Conservation (phyloP, 176 grass and related monocot species). For the Oryza australiensis region DNA sequence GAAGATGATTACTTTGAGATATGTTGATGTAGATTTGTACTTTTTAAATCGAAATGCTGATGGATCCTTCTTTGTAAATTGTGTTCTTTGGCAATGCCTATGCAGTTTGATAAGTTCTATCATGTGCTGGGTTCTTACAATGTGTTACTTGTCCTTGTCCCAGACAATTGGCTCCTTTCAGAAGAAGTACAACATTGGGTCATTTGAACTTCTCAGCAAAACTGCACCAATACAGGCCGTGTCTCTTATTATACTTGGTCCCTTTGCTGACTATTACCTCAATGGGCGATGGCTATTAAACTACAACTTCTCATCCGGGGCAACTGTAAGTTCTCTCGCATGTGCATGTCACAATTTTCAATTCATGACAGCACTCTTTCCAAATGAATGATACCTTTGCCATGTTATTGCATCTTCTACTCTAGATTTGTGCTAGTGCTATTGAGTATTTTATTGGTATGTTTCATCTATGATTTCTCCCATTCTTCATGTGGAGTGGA, state of each 20-base stretch:
- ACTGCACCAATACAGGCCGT: slow-evolving; percentile 83
- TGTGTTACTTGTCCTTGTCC: slow-evolving; percentile 22
- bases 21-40: not conserved
- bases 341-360: slow-evolving; percentile 2
- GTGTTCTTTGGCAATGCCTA: not conserved
- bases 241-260: slow-evolving; percentile 84
- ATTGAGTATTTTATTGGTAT: not conserved
- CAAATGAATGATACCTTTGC: not conserved
- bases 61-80: not conserved
- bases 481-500: not conserved
- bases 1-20: slow-evolving; percentile 7
- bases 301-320: slow-evolving; percentile 79
- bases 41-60: not conserved
- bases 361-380: slow-evolving; percentile 3
- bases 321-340: slow-evolving; percentile 68
- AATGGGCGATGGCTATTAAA: slow-evolving; percentile 69
- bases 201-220: slow-evolving; percentile 88
- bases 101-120: slow-evolving; percentile 5
- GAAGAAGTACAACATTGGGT: slow-evolving; percentile 96
- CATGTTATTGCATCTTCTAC: slow-evolving; percentile 7
- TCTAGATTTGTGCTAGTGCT: not conserved
- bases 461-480: not conserved
- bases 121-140: slow-evolving; percentile 8
- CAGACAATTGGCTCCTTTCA: slow-evolving; percentile 94
- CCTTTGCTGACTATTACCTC: slow-evolving; percentile 85